Conservation (phyloP, 768 basidiomycete genomes). For the Lactifluus echinatus region DNA sequence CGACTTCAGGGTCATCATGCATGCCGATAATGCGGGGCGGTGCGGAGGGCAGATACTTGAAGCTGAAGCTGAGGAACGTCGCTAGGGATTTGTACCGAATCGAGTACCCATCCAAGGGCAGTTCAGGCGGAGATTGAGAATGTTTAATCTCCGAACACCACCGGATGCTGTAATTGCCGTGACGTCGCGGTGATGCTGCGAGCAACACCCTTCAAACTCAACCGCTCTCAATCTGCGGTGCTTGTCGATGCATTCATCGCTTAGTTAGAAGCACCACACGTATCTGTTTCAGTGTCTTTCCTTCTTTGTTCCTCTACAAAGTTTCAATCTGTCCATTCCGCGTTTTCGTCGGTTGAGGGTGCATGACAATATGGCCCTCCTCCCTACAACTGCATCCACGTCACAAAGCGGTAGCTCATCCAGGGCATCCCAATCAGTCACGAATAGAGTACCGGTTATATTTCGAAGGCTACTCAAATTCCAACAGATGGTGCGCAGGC, state of each 20-base stretch:
- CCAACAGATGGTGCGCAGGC: constrained; percentile 68
- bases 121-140: constrained; percentile 6
- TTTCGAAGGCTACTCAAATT: constrained; percentile 74
- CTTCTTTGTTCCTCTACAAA: neutral
- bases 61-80: constrained; percentile 1
- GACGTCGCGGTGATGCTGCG: no score
- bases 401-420: constrained; percentile 16
- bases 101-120: no score
- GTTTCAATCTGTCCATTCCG: constrained; percentile 18
- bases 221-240: neutral
- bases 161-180: neutral
- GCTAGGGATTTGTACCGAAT: neutral
- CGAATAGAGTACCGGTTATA: constrained; percentile 65
- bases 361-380: constrained; percentile 23
- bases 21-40: constrained; percentile 29
- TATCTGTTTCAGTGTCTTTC: neutral
- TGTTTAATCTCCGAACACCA: constrained; percentile 3
- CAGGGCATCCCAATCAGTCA: constrained; percentile 23
- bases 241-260: constrained; percentile 5
- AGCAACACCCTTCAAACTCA: neutral
- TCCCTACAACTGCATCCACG: constrained; percentile 23
- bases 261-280: neutral
- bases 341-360: constrained; percentile 20
- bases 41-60: constrained; percentile 17
- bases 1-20: constrained; percentile 62